Conservation (phyloP, 192 early-diverging fungal genomes). For the Rhizoclosmatium globosum region DNA sequence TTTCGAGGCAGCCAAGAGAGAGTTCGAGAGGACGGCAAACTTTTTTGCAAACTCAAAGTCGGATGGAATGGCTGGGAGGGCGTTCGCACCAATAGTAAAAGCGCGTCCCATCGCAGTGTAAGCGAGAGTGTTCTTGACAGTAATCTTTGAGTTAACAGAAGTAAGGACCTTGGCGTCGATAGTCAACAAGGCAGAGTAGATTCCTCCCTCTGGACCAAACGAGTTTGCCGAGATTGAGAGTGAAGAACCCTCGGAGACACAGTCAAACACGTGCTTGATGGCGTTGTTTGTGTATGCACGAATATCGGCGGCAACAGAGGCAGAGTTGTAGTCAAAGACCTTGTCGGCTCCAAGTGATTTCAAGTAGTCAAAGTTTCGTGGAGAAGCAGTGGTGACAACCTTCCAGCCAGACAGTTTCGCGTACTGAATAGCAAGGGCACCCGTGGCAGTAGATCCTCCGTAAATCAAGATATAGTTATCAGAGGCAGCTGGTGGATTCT, state of each 20-base stretch:
- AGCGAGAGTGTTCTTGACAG: conserved; percentile 30
- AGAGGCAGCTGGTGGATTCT: conserved; percentile 28
- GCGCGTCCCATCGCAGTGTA: conserved; percentile 42
- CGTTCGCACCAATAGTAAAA: conserved; percentile 18
- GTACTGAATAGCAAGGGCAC: conserved; percentile 51
- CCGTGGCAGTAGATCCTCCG: conserved; percentile 42
- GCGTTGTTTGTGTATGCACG: conserved; percentile 23
- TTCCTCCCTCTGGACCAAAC: neutral
- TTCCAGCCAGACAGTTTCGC: conserved; percentile 27
- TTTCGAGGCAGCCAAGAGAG: conserved; percentile 37
- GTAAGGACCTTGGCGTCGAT: neutral
- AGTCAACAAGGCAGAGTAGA: conserved; percentile 5
- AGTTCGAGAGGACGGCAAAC: conserved; percentile 34
- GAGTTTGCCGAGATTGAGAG: conserved; percentile 28
- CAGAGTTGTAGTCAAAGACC: conserved; percentile 43
- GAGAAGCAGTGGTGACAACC: conserved; percentile 34
- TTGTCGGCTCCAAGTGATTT: conserved; percentile 34
- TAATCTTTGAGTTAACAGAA: neutral
- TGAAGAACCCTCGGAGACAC: conserved; percentile 32
- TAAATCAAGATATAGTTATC: conserved; percentile 37
- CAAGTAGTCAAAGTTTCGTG: conserved; percentile 29
- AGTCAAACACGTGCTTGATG: conserved; percentile 36
- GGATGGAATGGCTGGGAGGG: conserved; percentile 6
- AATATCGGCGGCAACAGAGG: conserved; percentile 35
- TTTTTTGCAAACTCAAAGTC: conserved; percentile 36